Percentiles rank a stretch among this genome's conserved stretches.
Evolutionary conservation across 2,329 filamentous ascomycete genomes (phyloP).

Genomic region (Diplodia seriata): DNA sequence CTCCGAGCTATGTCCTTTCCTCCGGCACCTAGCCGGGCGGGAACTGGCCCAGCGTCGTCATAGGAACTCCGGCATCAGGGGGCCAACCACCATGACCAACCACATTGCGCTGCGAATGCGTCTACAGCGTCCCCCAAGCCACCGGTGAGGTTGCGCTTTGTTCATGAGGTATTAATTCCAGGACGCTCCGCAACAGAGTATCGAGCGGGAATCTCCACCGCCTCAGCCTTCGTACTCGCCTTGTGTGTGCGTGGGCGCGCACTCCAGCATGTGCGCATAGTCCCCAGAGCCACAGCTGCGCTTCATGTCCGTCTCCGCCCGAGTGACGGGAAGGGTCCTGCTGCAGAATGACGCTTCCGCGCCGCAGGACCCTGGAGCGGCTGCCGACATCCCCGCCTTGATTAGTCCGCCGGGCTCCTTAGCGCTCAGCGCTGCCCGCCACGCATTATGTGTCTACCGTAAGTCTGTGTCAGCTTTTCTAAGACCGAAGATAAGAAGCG

Average conservation of each 20-base stretch:
- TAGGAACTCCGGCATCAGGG: conserved; percentile 19
- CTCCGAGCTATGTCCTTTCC: conserved; percentile 10
- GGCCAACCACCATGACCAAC: conserved; percentile 9
- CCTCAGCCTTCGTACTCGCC: neutral
- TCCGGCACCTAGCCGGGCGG: neutral
- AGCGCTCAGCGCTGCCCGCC: conserved; percentile 1
- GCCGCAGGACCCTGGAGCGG: neutral
- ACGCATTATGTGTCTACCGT: neutral
- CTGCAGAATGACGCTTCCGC: neutral
- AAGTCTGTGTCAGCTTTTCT: conserved; percentile 12
- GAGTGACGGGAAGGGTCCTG: neutral
- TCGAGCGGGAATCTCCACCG: neutral
- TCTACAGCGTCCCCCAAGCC: neutral
- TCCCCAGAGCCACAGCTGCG: conserved; percentile 5
- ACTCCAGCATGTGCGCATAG: conserved; percentile 15
- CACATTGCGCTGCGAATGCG: neutral
- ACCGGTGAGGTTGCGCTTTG: conserved; percentile 18
- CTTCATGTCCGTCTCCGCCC: conserved; percentile 21
- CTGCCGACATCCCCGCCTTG: neutral
- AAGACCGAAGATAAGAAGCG: conserved; percentile 1
- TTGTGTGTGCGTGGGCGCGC: neutral
- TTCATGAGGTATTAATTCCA: conserved; percentile 19
- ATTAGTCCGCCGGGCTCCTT: neutral
- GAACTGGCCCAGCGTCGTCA: neutral
- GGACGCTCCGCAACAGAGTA: neutral